Conservation (phyloP, 176 grass and related monocot species). For the Saccharum officinarum region DNA sequence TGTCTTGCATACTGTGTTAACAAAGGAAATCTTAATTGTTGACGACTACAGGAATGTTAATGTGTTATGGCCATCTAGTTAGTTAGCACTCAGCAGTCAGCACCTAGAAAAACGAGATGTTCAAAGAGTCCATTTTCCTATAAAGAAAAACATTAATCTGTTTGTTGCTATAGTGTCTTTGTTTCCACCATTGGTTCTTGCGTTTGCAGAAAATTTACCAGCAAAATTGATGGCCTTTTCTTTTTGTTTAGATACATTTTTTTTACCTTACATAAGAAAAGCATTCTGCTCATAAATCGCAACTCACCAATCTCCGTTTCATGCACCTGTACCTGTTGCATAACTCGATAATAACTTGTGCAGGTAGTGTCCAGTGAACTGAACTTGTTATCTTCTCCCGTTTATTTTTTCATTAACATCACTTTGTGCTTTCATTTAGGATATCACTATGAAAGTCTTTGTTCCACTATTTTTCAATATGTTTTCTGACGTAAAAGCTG, state of each 20-base stretch:
- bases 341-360: background rate
- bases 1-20: background rate
- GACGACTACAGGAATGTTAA: background rate
- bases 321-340: constrained; percentile 6
- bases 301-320: background rate
- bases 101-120: background rate
- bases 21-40: background rate
- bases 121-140: background rate
- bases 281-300: background rate
- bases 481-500: constrained; percentile 82
- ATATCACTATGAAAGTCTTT: constrained; percentile 81
- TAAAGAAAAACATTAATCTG: background rate
- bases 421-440: constrained; percentile 53
- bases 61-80: background rate
- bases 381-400: background rate
- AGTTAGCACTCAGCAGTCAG: background rate
- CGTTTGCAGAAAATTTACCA: background rate
- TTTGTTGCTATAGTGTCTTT: background rate
- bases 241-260: background rate
- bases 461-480: constrained; percentile 94
- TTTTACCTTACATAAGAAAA: background rate
- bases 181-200: background rate
- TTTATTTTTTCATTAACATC: constrained; percentile 14
- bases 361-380: background rate
- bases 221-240: background rate